phyloP scores from a whole-genome alignment of 2,329 filamentous ascomycete genomes.

The Lasiodiplodia gonubiensis region DNA sequence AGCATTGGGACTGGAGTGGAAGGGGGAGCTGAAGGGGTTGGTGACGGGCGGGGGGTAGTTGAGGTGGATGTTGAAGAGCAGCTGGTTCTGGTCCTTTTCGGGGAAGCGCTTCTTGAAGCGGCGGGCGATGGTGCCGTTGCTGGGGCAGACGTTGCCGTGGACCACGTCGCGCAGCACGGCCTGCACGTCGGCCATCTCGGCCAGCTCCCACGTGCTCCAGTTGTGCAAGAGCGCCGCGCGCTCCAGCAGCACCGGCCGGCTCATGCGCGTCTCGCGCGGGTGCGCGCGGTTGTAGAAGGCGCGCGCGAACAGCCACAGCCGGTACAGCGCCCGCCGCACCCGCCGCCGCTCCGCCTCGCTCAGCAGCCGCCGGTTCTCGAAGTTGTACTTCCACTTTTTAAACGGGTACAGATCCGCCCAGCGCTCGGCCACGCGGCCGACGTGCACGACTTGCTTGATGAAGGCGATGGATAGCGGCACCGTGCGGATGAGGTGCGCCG shows the following conservation, averaged over 20 bases:
- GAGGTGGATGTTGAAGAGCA: conserved; percentile 60
- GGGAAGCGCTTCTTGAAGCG: conserved; percentile 64
- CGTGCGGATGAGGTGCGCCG: conserved; percentile 59
- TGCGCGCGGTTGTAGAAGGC: conserved; percentile 63
- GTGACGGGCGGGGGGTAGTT: conserved; percentile 55
- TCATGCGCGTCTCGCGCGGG: conserved; percentile 56
- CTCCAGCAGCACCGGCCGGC: conserved; percentile 55
- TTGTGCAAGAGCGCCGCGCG: conserved; percentile 64
- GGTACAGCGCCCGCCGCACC: conserved; percentile 63
- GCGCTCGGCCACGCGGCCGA: conserved; percentile 61
- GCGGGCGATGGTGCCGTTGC: conserved; percentile 64
- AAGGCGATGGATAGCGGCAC: conserved; percentile 62
- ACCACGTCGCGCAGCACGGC: conserved; percentile 62
- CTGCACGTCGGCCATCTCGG: conserved; percentile 65
- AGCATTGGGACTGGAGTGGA: conserved; percentile 41
- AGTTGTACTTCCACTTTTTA: conserved; percentile 67
- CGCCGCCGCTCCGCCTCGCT: conserved; percentile 56
- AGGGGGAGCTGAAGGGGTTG: conserved; percentile 42
- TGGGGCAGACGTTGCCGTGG: conserved; percentile 64
- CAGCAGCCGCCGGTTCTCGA: conserved; percentile 60
- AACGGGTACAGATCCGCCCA: conserved; percentile 68
- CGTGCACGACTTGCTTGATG: conserved; percentile 60
- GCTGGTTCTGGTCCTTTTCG: conserved; percentile 53
- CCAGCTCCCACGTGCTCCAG: conserved; percentile 61
- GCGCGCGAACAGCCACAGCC: conserved; percentile 64